Evolutionary conservation across 2,329 filamentous ascomycete species (phyloP).

Genomic region (Talaromyces amestolkiae): DNA sequence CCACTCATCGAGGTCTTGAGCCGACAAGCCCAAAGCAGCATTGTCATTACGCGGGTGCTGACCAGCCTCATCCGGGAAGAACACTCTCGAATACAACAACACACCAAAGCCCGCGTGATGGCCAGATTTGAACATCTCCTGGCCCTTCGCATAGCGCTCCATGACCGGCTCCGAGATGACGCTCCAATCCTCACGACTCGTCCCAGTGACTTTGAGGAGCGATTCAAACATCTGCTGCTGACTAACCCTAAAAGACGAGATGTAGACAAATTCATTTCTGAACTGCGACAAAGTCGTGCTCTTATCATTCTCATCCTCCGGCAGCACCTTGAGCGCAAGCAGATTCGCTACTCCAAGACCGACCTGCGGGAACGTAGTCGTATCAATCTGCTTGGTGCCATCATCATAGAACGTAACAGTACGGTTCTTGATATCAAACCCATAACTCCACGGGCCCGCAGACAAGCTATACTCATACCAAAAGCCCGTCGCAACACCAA

Average conservation of each 20-base stretch:
- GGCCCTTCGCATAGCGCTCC: conserved; percentile 51
- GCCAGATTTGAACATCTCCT: conserved; percentile 41
- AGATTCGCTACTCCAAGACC: conserved; percentile 54
- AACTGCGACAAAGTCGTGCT: conserved; percentile 44
- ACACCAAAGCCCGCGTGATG: conserved; percentile 50
- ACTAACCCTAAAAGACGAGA: conserved; percentile 57
- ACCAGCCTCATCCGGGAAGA: conserved; percentile 47
- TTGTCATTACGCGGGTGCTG: conserved; percentile 10
- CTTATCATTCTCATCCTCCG: conserved; percentile 39
- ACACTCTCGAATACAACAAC: conserved; percentile 57
- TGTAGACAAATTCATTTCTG: conserved; percentile 51
- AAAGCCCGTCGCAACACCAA: conserved; percentile 48
- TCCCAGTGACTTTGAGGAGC: conserved; percentile 58
- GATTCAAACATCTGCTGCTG: conserved; percentile 65
- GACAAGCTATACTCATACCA: conserved; percentile 56
- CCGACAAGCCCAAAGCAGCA: conserved; percentile 9
- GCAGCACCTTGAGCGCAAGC: conserved; percentile 46
- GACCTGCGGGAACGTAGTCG: conserved; percentile 59
- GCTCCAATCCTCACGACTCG: conserved; percentile 60
- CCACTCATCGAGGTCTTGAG: conserved; percentile 18
- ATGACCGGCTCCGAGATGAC: conserved; percentile 50
- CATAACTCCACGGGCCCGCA: conserved; percentile 38
- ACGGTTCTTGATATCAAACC: conserved; percentile 51
- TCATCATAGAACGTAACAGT: conserved; percentile 53
- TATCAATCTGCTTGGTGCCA: conserved; percentile 56